These are phyloP conservation scores for Paratinospora sagittata DNA, from an alignment of 164 flowering plant species.

Conservation along the genomic window DNA sequence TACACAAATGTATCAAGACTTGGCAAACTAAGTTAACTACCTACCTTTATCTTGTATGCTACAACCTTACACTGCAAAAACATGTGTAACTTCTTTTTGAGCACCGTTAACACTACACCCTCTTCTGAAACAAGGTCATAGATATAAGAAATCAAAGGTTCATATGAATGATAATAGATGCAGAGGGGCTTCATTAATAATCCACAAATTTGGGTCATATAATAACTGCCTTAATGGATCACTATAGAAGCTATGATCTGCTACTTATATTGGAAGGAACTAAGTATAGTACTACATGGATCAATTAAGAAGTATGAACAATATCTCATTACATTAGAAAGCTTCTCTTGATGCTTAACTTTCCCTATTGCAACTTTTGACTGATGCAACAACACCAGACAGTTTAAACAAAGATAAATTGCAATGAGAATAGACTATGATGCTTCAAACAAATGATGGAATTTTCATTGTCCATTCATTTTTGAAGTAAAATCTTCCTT, in stretches of 20 bases:
- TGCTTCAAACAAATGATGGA: neutral
- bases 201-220: too few species aligned
- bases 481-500: too few species aligned
- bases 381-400: neutral
- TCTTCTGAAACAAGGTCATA: neutral
- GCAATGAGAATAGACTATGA: neutral
- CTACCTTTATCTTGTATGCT: neutral
- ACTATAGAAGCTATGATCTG: neutral
- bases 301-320: neutral
- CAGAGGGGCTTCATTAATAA: neutral
- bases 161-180: neutral
- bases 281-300: neutral
- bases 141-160: neutral
- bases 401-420: neutral
- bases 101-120: neutral
- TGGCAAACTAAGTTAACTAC: neutral
- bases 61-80: neutral
- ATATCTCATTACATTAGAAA: neutral
- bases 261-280: neutral
- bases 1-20: neutral
- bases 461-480: neutral
- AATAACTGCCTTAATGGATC: too few species aligned
- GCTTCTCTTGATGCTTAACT: neutral
- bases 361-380: neutral
- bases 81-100: neutral